Conservation (phyloP, 140 eudicot species). For the Erigeron philadelphicus region DNA sequence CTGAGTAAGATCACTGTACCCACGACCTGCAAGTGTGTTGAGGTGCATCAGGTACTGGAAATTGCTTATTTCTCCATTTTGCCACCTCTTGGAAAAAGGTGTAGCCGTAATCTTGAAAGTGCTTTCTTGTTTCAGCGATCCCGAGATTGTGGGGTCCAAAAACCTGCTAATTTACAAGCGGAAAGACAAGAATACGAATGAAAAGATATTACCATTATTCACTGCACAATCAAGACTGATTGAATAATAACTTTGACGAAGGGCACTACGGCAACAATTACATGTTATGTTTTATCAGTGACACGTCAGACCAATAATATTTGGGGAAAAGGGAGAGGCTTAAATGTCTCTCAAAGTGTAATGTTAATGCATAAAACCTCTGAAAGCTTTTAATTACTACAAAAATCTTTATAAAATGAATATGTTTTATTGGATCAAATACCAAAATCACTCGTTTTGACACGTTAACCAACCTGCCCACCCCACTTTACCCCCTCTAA, state of each 20-base stretch:
- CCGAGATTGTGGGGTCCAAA: slow-evolving; percentile 83
- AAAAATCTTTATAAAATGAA: no score
- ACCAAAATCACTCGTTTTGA: background rate
- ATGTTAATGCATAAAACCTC: slow-evolving; percentile 13
- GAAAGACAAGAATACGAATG: background rate
- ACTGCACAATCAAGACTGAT: background rate
- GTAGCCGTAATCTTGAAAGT: slow-evolving; percentile 76
- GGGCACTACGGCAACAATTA: background rate
- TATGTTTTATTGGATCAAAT: background rate
- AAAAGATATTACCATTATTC: background rate
- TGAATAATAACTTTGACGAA: background rate
- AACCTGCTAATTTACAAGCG: background rate
- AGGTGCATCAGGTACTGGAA: slow-evolving; percentile 97
- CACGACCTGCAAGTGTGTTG: slow-evolving; percentile 97
- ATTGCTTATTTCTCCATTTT: slow-evolving; percentile 96
- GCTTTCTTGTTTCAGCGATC: slow-evolving; percentile 82
- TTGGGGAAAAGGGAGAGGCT: background rate
- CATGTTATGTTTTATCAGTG: slow-evolving; percentile 1
- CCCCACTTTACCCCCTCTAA: background rate
- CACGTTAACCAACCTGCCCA: background rate
- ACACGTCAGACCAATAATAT: background rate
- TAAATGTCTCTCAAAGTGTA: background rate
- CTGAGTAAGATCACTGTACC: slow-evolving; percentile 99
- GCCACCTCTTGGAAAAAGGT: slow-evolving; percentile 96
- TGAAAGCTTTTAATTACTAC: background rate